Base-by-base conservation (phyloP, 1,139 yeast species). In the Hanseniaspora sp. region DNA sequence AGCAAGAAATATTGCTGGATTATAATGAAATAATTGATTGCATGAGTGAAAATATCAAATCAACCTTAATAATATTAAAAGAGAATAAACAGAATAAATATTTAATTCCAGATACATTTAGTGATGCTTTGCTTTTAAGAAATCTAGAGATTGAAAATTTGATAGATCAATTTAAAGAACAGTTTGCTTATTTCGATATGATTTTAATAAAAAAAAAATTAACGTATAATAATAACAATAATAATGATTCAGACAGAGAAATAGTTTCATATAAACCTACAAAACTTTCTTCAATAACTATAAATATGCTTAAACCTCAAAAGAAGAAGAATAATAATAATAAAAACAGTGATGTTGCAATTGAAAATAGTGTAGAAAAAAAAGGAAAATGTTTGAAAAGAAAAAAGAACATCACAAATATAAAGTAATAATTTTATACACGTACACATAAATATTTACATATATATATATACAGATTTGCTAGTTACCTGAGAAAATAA, bases 321-420 rank as follows among this genome's bases (percentile, higher is more conserved):
- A 43, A 43, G 13, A 28, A 29, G 6, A 28, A 13, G 2, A 41
- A 29, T 18, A 28, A n/a, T 29, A 17, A n/a, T 13, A 29, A 28
- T 29, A 7, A 11, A 13, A 15, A 37, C n/a, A 37, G 17, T 37
- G 17, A 2, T 37, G 8, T 2, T 13, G 4, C 7, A 6, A 42
- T 1, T 42, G 29, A 33, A 2, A 33, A 45, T n/a, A 15, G 17
- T 11, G 29, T 9, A 17, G 29, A n/a, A 17, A 18, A 18, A 23
- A 46, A 49, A 17, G 53, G 53, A 4, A 49, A 43, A 15, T 49
- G 53, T 31, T 39, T 38, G 1, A 49, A 49, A 33, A 49, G 53
- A 44, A 49, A 44, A 41, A 49, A 49, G 34, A 48, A 48, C 17
- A 47, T 47, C 8, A 39, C 42, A 8, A 30, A 11, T 18, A 18